Evolutionary conservation across 2,329 filamentous ascomycete genomes (phyloP), one percentile per base, ranked within the genome.

Genomic region (Colletotrichum orchidophilum): DNA sequence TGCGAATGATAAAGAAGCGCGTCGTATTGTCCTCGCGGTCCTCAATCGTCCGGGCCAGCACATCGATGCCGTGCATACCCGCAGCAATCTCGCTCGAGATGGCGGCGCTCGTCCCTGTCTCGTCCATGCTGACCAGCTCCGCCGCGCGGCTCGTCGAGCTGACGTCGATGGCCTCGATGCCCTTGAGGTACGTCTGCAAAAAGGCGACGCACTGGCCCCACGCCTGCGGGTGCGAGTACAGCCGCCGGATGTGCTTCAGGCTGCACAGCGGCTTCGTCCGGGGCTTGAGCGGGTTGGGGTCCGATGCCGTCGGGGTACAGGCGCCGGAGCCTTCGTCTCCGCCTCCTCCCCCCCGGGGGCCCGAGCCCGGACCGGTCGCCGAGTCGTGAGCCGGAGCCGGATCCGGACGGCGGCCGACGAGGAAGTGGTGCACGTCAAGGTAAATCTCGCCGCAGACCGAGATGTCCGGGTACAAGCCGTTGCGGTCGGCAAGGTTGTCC

Each of bases 221-320:
- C 31, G 95, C 96, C 82, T 99, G 96, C 11, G 96, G 95, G 81
- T 99, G 96, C 27, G 94, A 96, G 84, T 97, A 97, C 50, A 99
- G 82, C 77, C 92, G 92, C 75, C 87, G 88, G 77, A 98, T 87
- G 75, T 92, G 86, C 66, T 83, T 81, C 73, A 95, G 81, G 73
- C 84, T 82, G 62, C 79, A 76, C 49, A 87, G 76, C 3, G 91
- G 89, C 73, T 81, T 81, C 49, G 84, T 80, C 73, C 81, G 81
- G 29, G 86, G 85, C 75, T 81, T 82, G n/a, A 76, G 76, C 18
- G 85, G 85, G 53, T 77, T 78, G 3, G 87, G 87, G 54, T 82
- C 80, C 21, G 78, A 79, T 15, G 79, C 80, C 11, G 86, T 88
- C n/a, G 87, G 86, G 7, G 87, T 88, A 72, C 81, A 84, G 53